Conservation (phyloP, 768 basidiomycete genomes). For the Xerocomellus dryophilus region DNA sequence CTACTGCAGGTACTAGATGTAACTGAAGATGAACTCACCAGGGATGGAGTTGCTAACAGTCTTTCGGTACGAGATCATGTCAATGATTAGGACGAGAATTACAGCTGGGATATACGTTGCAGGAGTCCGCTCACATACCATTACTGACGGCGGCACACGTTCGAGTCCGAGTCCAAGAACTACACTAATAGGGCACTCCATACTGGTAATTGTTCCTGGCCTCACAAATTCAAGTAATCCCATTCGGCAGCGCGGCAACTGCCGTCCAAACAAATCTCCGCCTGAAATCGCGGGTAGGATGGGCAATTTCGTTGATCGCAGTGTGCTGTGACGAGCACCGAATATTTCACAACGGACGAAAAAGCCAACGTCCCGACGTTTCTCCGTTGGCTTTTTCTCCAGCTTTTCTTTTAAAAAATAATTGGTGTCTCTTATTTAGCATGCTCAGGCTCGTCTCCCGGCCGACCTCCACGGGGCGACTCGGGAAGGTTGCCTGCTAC, state of each 20-base stretch:
- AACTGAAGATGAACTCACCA: not conserved
- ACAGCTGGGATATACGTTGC: not conserved
- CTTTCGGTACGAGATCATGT: too few relatives aligned
- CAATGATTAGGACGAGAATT: not conserved
- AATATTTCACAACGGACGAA: conserved; percentile 13
- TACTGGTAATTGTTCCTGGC: too few relatives aligned
- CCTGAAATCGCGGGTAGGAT: conserved; percentile 8
- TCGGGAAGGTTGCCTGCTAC: conserved; percentile 58
- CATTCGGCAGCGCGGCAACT: conserved; percentile 2
- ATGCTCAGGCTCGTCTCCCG: conserved; percentile 75
- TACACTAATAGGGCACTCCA: too few relatives aligned
- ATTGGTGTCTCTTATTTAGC: conserved; percentile 19
- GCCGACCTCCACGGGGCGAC: conserved; percentile 63
- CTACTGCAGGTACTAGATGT: not conserved
- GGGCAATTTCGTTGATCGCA: conserved; percentile 31
- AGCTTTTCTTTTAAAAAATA: conserved; percentile 10
- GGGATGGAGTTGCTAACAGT: not conserved
- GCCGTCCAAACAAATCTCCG: conserved; percentile 23
- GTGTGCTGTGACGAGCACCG: conserved; percentile 44
- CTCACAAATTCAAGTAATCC: not conserved
- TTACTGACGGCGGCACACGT: too few relatives aligned
- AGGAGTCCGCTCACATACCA: not conserved
- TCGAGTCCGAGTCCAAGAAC: too few relatives aligned
- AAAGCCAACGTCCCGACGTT: conserved; percentile 12
- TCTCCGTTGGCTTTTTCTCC: conserved; percentile 23